Base-by-base conservation (phyloP, 345 rosid species). In the Murraya paniculata region DNA sequence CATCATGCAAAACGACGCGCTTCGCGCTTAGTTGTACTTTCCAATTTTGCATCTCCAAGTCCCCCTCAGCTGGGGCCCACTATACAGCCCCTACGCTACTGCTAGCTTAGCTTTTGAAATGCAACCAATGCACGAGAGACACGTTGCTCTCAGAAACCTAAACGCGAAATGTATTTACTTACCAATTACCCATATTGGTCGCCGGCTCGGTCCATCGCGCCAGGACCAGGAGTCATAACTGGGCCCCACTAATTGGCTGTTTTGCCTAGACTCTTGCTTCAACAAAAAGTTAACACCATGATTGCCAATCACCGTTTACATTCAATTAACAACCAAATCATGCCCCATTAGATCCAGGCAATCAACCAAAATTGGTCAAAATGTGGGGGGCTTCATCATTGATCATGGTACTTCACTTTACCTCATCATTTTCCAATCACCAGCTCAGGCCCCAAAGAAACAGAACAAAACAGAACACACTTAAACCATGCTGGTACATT, bases 101-200 rank as follows among this genome's bases (percentile, higher is more conserved):
- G 50, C 50, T 3, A 13, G 18, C 50, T 45, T 13, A 13, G 50
- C 50, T 38, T 16, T 58, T 14, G 82, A 30, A 70, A 5, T 11
- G 16, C 22, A 28, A 18, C 81, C 75, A 83, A 60, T 80, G 36
- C 6, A 19, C 31, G 14, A 31, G 27, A 10, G 75, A 56, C 80
- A 72, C 71, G 80, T 79, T 33, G 10, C 11, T 5, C 36, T 1
- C 39, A 0, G 9, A 18, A 68, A 6, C 55, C 0, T 0, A 27
- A 13, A 11, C 0, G 33, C 0, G 9, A 22, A 6, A 1, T 25
- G 6, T 39, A 8, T n/a, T 22, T 6, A n/a, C 11, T 67, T 36
- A n/a, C 53, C 35, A 25, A 45, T 18, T 56, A n/a, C n/a, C n/a
- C 4, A 39, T 39, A 9, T 39, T 2, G 45, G 45, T 39, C 13